Conservation (phyloP, 192 early-diverging fungal species). For the Oehlia diaphana region DNA sequence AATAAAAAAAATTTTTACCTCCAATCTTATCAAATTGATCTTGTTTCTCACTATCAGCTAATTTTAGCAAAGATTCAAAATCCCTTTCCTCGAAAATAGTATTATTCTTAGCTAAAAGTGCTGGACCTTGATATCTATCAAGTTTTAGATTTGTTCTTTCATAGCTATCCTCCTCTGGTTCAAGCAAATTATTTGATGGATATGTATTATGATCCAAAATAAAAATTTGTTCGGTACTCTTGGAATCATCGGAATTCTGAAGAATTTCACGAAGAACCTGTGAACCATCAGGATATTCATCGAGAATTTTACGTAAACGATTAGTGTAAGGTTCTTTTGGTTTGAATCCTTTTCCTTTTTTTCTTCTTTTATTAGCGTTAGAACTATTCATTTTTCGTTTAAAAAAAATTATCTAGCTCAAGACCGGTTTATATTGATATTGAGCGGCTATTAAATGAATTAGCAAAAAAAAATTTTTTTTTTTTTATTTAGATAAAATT, state of each 20-base stretch:
- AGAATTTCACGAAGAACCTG: slow-evolving; percentile 46
- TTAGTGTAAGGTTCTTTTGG: slow-evolving; percentile 35
- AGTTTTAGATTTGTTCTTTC: neutral
- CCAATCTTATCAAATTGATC: slow-evolving; percentile 11
- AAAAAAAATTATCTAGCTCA: too few relatives aligned
- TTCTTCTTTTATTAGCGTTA: neutral
- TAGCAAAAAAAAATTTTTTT: too few relatives aligned
- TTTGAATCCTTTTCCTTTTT: neutral
- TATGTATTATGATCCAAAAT: slow-evolving; percentile 14
- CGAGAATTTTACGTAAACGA: slow-evolving; percentile 36
- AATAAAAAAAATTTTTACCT: neutral
- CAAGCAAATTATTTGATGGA: neutral
- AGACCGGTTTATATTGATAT: too few relatives aligned
- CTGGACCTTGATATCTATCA: slow-evolving; percentile 31
- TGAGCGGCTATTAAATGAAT: too few relatives aligned
- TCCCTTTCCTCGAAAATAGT: slow-evolving; percentile 24
- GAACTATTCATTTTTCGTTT: too few relatives aligned
- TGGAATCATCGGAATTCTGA: slow-evolving; percentile 38
- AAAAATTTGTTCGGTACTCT: neutral
- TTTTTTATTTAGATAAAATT: too few relatives aligned
- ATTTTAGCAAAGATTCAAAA: slow-evolving; percentile 27
- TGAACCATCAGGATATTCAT: slow-evolving; percentile 47
- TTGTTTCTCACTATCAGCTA: slow-evolving; percentile 33
- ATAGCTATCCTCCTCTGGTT: neutral
- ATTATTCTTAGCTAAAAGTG: slow-evolving; percentile 30